Percentiles rank a stretch among this genome's conserved stretches.
Evolutionary conservation across 1,139 yeast species (phyloP).

Genomic region (Magnusiomyces fungicola): DNA sequence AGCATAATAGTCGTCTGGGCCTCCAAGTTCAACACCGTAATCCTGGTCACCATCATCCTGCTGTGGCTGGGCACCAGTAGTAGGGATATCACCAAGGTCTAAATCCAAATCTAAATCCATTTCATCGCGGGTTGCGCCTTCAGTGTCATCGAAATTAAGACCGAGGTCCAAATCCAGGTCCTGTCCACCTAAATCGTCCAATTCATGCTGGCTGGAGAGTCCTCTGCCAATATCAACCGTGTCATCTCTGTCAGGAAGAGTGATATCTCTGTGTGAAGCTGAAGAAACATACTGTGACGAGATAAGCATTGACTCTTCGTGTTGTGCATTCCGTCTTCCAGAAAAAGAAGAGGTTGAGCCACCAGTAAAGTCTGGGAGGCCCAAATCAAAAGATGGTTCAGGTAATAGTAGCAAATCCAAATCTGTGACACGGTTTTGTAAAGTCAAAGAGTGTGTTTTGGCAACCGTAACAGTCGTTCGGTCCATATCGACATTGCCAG

Average conservation of each 20-base stretch:
- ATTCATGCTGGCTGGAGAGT: conserved; percentile 17
- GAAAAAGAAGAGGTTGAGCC: not conserved
- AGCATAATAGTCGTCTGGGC: not conserved
- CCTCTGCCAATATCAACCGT: conserved; percentile 49
- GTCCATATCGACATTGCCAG: conserved; percentile 43
- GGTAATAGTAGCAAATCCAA: conserved; percentile 50
- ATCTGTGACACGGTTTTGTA: conserved; percentile 74
- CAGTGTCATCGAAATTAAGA: conserved; percentile 12
- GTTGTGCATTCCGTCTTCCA: not conserved
- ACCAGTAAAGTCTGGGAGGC: conserved; percentile 10
- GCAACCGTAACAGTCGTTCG: conserved; percentile 43
- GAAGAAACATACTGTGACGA: conserved; percentile 14
- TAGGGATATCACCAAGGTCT: conserved; percentile 11
- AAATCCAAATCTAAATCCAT: conserved; percentile 5
- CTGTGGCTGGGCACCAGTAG: conserved; percentile 13
- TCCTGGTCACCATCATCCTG: conserved; percentile 7
- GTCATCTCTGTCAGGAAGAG: conserved; percentile 25
- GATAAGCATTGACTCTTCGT: conserved; percentile 1
- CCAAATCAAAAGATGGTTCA: conserved; percentile 17
- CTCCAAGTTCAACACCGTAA: not conserved
- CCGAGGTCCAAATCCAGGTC: conserved; percentile 15
- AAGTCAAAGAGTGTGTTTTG: conserved; percentile 48
- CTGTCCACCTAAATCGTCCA: conserved; percentile 16
- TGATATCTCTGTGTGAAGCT: conserved; percentile 20
- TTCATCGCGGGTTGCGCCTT: too few species aligned